These are phyloP conservation scores for Paramecium tetraurelia DNA, from an alignment of 73 alveolate genomes.

Conservation along the genomic window DNA sequence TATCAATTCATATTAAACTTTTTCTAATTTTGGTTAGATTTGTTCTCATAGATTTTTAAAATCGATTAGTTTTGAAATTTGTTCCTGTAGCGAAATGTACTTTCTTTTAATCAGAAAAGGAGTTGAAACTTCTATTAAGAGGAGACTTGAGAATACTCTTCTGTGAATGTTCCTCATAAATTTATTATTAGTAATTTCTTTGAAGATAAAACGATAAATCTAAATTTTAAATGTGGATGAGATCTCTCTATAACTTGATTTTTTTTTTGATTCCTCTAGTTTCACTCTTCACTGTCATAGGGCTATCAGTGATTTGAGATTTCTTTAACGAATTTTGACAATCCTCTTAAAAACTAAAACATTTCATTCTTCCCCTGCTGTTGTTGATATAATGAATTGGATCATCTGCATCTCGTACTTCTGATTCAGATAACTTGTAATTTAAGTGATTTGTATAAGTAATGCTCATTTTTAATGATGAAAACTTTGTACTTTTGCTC, in stretches of 20 bases:
- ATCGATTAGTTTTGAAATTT: background rate
- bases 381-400: background rate
- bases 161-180: background rate
- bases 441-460: background rate
- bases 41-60: background rate
- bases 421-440: background rate
- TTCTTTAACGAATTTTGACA: background rate
- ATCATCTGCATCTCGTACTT: background rate
- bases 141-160: background rate
- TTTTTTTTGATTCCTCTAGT: background rate
- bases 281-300: background rate
- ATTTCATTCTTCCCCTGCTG: background rate
- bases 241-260: background rate
- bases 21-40: background rate
- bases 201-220: background rate
- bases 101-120: background rate
- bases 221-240: background rate
- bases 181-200: background rate
- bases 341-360: background rate
- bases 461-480: background rate
- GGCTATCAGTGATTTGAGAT: background rate
- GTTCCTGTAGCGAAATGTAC: background rate
- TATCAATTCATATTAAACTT: background rate
- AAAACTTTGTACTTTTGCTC: background rate
- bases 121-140: background rate